Conservation (phyloP, 805 yeast genomes). For the Pichia pseudocactophila region DNA sequence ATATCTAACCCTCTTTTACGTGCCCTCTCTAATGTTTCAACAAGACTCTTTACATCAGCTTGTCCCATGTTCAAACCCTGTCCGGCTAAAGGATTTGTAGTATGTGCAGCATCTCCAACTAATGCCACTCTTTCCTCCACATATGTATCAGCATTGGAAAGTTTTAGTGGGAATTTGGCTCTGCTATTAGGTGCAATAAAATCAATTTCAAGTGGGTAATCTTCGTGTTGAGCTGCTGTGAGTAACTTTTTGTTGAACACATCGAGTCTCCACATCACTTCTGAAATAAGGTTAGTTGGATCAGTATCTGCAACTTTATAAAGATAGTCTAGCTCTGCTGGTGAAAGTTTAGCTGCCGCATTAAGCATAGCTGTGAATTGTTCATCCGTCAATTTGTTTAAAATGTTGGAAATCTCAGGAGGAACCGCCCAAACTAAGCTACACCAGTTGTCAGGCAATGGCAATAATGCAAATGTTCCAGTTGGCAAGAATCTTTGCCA, state of each 20-base stretch:
- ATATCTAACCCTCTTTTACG: conserved; percentile 76
- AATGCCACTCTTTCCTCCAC: conserved; percentile 77
- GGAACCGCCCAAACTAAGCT: conserved; percentile 91
- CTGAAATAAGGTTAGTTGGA: conserved; percentile 47
- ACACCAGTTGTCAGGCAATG: conserved; percentile 80
- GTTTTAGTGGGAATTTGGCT: conserved; percentile 80
- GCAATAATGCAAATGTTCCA: conserved; percentile 89
- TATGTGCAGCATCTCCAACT: conserved; percentile 98
- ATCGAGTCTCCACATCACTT: conserved; percentile 63
- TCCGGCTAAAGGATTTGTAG: conserved; percentile 95
- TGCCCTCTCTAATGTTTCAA: conserved; percentile 62
- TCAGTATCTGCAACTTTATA: conserved; percentile 36
- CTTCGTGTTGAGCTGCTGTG: conserved; percentile 41
- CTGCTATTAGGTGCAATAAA: conserved; percentile 55
- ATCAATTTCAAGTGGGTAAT: conserved; percentile 58
- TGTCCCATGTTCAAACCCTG: conserved; percentile 98
- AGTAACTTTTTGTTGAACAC: conserved; percentile 26
- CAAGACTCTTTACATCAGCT: conserved; percentile 71
- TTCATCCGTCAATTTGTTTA: conserved; percentile 49
- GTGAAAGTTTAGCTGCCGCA: conserved; percentile 77
- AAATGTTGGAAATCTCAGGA: conserved; percentile 58
- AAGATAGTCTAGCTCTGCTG: conserved; percentile 66
- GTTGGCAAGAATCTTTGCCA: conserved; percentile 90
- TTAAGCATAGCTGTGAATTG: conserved; percentile 66
- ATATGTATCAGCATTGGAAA: conserved; percentile 88